Evolutionary conservation across 805 yeast genomes (phyloP).

Genomic region (Saccharomycopsis capsularis): DNA sequence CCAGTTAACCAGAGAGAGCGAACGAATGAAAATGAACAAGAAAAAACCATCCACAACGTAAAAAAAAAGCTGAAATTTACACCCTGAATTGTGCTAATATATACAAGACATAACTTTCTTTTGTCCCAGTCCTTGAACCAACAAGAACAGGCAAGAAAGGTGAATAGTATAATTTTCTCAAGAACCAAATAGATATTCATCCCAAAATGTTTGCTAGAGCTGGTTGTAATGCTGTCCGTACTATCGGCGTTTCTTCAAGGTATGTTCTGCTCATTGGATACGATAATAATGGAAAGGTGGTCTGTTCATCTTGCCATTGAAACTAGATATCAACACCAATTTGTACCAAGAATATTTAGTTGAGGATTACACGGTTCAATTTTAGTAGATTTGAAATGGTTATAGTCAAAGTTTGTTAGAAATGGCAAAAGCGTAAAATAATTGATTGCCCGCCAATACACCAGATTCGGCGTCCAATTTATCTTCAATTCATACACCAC

Average conservation of each 20-base stretch:
- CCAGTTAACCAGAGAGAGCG: neutral
- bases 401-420: neutral
- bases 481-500: too few relatives aligned
- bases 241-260: slow-evolving; percentile 12
- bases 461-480: too few relatives aligned
- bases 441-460: too few relatives aligned
- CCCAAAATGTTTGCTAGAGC: slow-evolving; percentile 16
- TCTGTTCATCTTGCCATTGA: too few relatives aligned
- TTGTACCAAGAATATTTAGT: too few relatives aligned
- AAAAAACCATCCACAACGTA: neutral
- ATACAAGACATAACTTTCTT: neutral
- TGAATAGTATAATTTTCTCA: neutral
- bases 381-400: neutral
- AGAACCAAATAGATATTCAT: neutral
- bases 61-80: too few relatives aligned
- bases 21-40: neutral
- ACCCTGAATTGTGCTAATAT: neutral
- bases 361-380: too few relatives aligned
- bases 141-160: too few relatives aligned
- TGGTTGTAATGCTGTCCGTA: slow-evolving; percentile 12
- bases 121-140: neutral
- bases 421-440: too few relatives aligned
- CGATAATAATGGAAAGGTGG: too few relatives aligned
- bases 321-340: too few relatives aligned
- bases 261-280: too few relatives aligned